A percentile compares a stretch with the other conserved stretches of the same genome.
Conservation (phyloP, 192 early-diverging fungal species). For the Phlyctochytrium planicorne region DNA sequence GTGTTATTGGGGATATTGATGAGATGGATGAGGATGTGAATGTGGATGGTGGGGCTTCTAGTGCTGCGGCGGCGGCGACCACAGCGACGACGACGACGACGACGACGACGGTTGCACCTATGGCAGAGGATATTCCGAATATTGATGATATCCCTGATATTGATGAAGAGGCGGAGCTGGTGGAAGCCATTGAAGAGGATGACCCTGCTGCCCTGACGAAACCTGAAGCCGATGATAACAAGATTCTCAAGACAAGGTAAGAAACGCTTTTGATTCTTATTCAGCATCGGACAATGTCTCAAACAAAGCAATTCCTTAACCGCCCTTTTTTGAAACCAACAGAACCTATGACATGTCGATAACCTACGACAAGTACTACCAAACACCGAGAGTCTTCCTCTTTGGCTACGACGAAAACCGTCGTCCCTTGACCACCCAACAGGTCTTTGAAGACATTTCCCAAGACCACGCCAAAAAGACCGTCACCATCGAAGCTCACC, state of each 20-base stretch:
- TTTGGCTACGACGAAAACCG: constrained; percentile 94
- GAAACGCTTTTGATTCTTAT: constrained; percentile 15
- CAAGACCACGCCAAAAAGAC: constrained; percentile 99
- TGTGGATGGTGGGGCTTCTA: constrained; percentile 10
- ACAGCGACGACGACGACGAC: constrained; percentile 69
- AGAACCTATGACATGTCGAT: constrained; percentile 98
- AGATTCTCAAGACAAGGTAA: constrained; percentile 52
- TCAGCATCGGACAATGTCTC: constrained; percentile 19
- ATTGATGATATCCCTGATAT: constrained; percentile 93
- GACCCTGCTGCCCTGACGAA: constrained; percentile 65
- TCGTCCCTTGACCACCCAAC: constrained; percentile 77
- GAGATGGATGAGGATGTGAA: constrained; percentile 24
- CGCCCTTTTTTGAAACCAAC: background rate
- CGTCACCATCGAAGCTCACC: constrained; percentile 95
- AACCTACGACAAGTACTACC: constrained; percentile 99
- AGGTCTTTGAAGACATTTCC: constrained; percentile 97
- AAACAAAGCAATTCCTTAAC: background rate
- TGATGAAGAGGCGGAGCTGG: constrained; percentile 67
- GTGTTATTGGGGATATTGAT: constrained; percentile 57
- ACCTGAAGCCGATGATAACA: constrained; percentile 26
- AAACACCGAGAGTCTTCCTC: constrained; percentile 96
- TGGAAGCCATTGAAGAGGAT: constrained; percentile 72
- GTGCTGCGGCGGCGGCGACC: constrained; percentile 33
- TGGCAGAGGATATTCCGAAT: constrained; percentile 73
- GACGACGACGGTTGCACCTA: constrained; percentile 52